These are phyloP conservation scores for Phytophthora syringae DNA, from an alignment of 352 stramenopile genomes.

Conservation along the genomic window DNA sequence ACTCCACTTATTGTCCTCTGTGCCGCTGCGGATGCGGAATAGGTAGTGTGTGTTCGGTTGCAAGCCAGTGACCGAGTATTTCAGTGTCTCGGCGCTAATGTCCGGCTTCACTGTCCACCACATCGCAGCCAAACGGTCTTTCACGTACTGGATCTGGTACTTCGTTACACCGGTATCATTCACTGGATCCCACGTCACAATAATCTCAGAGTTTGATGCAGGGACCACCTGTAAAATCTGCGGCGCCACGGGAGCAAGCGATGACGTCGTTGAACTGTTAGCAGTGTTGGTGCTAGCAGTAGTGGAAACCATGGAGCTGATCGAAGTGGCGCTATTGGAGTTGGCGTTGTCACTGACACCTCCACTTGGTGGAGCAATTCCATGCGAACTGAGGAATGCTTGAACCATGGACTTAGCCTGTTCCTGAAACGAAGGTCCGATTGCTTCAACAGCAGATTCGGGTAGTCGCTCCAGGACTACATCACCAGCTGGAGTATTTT, in stretches of 20 bases:
- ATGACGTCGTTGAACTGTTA: neutral
- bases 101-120: slow-evolving; percentile 84
- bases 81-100: slow-evolving; percentile 57
- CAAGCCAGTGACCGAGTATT: slow-evolving; percentile 64
- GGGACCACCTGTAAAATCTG: slow-evolving; percentile 63
- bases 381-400: slow-evolving; percentile 59
- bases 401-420: slow-evolving; percentile 77
- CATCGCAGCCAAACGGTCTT: slow-evolving; percentile 79
- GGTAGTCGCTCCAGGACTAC: slow-evolving; percentile 70
- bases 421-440: slow-evolving; percentile 50
- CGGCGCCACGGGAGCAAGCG: slow-evolving; percentile 42
- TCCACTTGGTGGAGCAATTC: slow-evolving; percentile 38
- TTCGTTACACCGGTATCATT: slow-evolving; percentile 62
- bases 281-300: slow-evolving; percentile 23
- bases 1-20: slow-evolving; percentile 65
- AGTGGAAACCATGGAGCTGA: slow-evolving; percentile 27
- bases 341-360: slow-evolving; percentile 17
- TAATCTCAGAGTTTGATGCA: slow-evolving; percentile 62
- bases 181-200: slow-evolving; percentile 77
- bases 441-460: slow-evolving; percentile 44
- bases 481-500: slow-evolving; percentile 64
- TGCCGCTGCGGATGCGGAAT: slow-evolving; percentile 72
- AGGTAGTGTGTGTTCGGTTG: slow-evolving; percentile 68
- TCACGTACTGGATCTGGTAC: slow-evolving; percentile 86
- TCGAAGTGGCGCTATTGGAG: slow-evolving; percentile 24